Evolutionary conservation across 2,329 filamentous ascomycete genomes (phyloP), one percentile per base, ranked within the genome.

Genomic region (Aspergillus jensenii): DNA sequence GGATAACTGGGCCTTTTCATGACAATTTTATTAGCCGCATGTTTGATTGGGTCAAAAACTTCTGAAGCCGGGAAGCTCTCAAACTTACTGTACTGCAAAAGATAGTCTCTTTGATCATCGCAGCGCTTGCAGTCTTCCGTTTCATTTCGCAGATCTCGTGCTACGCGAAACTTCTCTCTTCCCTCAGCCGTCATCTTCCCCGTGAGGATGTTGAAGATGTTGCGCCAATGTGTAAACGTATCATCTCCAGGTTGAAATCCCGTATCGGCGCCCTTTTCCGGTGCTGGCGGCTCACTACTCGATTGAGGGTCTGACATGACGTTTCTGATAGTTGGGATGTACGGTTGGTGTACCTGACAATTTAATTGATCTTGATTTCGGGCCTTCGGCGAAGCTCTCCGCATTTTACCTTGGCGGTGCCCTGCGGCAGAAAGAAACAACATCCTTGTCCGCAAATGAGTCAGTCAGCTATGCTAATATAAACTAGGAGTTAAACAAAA

Each of bases 161-260:
- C 87, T 71, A 88, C 82, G 71, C 91, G 90, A 81, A 91, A 97
- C 77, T 90, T 84, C 70, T 89, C 85, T 62, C 83, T 78, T 52
- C 90, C 90, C 69, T 88, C 84, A 37, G 78, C 75, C 17, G 86
- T 88, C 78, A 95, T 87, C 68, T 83, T 81, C 56, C 90, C 89
- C 15, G 89, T 86, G 50, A 96, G 80, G 76, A 93, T 89, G 67
- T 85, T 85, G 82, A 96, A 97, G 80, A 92, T 89, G 79, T 90
- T 96, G 72, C 89, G 84, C 89, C 91, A 96, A 81, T 78, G 75
- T 37, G 77, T 78, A 63, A 68, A 76, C 21, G 71, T 68, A 54
- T 78, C 77, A 62, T 79, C 72, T 14, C 76, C 76, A 14, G 74
- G 66, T 11, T 67, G 67, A 54, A 68, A 79, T 4, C 76, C 76